phyloP scores from a whole-genome alignment of 2,329 filamentous ascomycete genomes.

The Calonectria honghensis region DNA sequence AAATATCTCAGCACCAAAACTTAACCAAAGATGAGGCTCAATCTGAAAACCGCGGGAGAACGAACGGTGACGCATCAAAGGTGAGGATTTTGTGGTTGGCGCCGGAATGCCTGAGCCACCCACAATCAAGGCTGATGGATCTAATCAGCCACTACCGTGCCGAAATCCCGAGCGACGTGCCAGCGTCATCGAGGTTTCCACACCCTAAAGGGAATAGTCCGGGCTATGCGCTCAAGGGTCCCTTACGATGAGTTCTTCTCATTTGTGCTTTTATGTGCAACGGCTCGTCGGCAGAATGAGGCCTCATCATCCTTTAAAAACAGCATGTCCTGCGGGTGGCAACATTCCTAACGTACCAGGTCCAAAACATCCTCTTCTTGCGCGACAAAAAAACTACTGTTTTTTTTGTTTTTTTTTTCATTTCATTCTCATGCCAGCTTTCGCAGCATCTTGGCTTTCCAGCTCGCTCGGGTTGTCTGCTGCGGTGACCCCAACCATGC shows the following conservation, averaged over 20 bases:
- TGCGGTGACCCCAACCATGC: constrained; percentile 23
- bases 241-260: neutral
- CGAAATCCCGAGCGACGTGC: constrained; percentile 11
- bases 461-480: constrained; percentile 15
- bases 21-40: neutral
- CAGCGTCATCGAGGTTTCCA: constrained; percentile 27
- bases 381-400: neutral
- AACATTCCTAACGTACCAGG: constrained; percentile 17
- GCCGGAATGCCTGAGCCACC: neutral
- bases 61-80: neutral
- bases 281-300: neutral
- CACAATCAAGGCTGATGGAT: neutral
- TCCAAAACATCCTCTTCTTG: constrained; percentile 32
- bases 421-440: constrained; percentile 20
- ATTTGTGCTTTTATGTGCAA: neutral
- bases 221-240: neutral
- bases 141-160: constrained; percentile 19
- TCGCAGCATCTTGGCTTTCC: constrained; percentile 1
- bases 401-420: neutral
- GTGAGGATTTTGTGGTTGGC: neutral
- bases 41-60: neutral
- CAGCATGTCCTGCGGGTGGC: constrained; percentile 16
- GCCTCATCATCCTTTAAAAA: neutral
- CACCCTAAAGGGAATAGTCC: constrained; percentile 29
- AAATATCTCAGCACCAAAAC: too few species aligned